Base-by-base conservation (phyloP, 805 yeast genomes). In the Lipomyces sp. region DNA sequence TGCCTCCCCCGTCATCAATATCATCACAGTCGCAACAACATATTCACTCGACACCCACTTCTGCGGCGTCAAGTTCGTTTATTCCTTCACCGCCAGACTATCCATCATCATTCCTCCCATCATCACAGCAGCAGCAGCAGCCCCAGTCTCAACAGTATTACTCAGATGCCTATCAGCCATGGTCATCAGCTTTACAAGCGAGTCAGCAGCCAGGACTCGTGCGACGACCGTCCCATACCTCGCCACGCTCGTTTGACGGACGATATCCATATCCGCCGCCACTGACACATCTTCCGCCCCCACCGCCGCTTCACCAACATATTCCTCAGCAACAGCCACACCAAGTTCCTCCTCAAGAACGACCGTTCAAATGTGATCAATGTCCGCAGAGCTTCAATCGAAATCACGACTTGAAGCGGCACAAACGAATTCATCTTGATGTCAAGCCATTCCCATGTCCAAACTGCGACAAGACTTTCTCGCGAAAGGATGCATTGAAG, bases 401-500 rank as follows among this genome's bases (percentile, higher is more conserved):
- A 33, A 69, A 67, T 30, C 74, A 71, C 59, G 74, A 71, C 58
- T 60, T 71, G 39, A 63, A 69, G 62, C 62, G 74, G 8, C 74
- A 71, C 55, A 64, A 69, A 62, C 67, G 68, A 29, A 70, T 65
- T 29, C 74, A 71, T 62, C 63, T 69, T 13, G 72, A 64, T 35
- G 71, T 67, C 11, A 69, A 69, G 61, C 72, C 72, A 24, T 69
- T 69, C 63, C 71, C 72, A 30, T 71, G 74, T 59, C 64, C 70
- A 13, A 60, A 58, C 33, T 71, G 74, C 63, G 71, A 65, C 33
- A 71, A 71, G 61, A 60, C 70, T 7, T 71, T 69, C 57, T 65
- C 73, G 32, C 70, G 74, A 24, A 71, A 71, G 39, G 74, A 71
- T 34, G 74, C 73, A 4, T 58, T 71, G n/a, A 65, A 65, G 58